These are phyloP conservation scores for Wickerhamomyces ciferrii DNA, from an alignment of 805 yeast genomes.

Conservation along the genomic window DNA sequence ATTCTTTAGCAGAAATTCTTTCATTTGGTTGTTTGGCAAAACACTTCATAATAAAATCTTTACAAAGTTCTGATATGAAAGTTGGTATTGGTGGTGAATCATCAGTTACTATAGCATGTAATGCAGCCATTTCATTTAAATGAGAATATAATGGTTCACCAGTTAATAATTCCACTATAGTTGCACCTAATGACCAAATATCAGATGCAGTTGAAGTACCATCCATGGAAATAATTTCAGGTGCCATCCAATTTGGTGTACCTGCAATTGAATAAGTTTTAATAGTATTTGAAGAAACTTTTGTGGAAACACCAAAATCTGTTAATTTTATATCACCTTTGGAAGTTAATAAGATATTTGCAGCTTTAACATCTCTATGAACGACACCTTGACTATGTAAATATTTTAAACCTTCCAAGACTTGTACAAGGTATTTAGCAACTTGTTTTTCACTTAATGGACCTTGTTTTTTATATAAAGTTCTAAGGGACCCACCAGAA, in stretches of 20 bases:
- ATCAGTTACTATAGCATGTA: conserved; percentile 79
- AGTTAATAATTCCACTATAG: conserved; percentile 79
- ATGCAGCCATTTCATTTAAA: conserved; percentile 68
- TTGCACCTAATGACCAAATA: conserved; percentile 94
- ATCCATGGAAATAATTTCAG: conserved; percentile 81
- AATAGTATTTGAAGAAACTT: conserved; percentile 44
- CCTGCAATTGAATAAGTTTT: conserved; percentile 66
- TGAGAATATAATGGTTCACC: conserved; percentile 87
- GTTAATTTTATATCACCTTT: conserved; percentile 65
- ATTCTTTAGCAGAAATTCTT: conserved; percentile 48
- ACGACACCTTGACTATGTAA: conserved; percentile 63
- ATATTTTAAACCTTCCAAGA: conserved; percentile 59
- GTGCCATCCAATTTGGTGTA: conserved; percentile 99
- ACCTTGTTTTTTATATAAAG: conserved; percentile 25
- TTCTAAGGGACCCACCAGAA: conserved; percentile 60
- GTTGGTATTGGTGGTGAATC: conserved; percentile 67
- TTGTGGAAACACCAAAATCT: conserved; percentile 74
- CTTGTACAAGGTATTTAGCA: conserved; percentile 59
- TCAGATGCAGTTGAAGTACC: conserved; percentile 89
- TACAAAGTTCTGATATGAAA: conserved; percentile 33
- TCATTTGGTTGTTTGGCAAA: conserved; percentile 64
- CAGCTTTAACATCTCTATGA: conserved; percentile 75
- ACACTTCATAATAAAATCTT: conserved; percentile 61
- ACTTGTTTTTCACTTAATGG: conserved; percentile 58
- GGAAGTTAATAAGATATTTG: conserved; percentile 65